Percentiles rank a stretch among this genome's conserved stretches.
Evolutionary conservation across 225 moss, liverwort and hornwort genomes (phyloP).

Genomic region (Ulota crispa): DNA sequence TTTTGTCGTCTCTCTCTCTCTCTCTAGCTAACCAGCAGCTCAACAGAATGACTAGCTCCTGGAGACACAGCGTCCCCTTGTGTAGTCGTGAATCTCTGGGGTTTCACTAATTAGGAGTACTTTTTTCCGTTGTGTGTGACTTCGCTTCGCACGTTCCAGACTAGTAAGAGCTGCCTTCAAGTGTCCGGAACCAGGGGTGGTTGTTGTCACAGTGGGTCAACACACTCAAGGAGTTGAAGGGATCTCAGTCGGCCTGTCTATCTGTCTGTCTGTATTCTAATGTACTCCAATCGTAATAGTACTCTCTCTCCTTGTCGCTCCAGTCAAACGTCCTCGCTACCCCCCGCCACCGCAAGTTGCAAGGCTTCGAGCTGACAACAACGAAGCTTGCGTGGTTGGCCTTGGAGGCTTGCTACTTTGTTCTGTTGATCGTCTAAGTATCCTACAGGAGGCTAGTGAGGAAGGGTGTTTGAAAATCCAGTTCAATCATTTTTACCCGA

Average conservation of each 20-base stretch:
- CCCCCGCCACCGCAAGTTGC: constrained; percentile 2
- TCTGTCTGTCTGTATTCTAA: constrained; percentile 38
- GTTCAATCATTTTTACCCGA: neutral
- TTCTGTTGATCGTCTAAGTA: neutral
- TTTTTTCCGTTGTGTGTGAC: constrained; percentile 12
- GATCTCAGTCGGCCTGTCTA: constrained; percentile 29
- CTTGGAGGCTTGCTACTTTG: neutral
- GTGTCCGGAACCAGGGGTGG: constrained; percentile 38
- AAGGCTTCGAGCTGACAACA: constrained; percentile 2
- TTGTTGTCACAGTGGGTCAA: constrained; percentile 49
- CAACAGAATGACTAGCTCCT: constrained; percentile 27
- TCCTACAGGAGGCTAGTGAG: constrained; percentile 1
- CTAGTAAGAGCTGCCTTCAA: constrained; percentile 32
- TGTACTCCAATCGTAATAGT: constrained; percentile 28
- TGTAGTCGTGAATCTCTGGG: constrained; percentile 34
- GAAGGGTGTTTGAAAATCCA: neutral
- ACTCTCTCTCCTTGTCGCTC: constrained; percentile 53
- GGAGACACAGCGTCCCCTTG: constrained; percentile 11
- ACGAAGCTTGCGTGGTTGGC: neutral
- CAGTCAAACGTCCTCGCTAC: constrained; percentile 29
- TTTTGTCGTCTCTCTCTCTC: neutral
- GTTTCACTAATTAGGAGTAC: constrained; percentile 33
- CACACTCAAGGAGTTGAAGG: constrained; percentile 41
- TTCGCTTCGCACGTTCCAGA: constrained; percentile 43
- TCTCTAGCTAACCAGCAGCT: constrained; percentile 17